phyloP scores from a whole-genome alignment of 495 filamentous ascomycete genomes.

The Polyplosphaeria fusca region DNA sequence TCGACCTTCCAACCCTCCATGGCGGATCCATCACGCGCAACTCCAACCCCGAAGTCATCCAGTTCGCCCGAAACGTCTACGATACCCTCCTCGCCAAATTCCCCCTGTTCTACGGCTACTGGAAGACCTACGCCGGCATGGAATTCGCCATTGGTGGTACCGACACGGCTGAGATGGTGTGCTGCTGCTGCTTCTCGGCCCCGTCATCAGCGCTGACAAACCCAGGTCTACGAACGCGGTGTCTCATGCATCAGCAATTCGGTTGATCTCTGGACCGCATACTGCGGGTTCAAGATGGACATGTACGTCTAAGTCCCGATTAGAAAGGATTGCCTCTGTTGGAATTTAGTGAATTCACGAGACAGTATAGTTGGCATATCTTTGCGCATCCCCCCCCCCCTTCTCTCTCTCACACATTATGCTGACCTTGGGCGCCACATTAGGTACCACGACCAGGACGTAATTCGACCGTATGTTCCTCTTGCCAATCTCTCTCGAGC shows the following conservation, averaged over 20 bases:
- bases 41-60: constrained; percentile 90
- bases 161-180: constrained; percentile 96
- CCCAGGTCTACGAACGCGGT: constrained; percentile 85
- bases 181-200: constrained; percentile 20
- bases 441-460: constrained; percentile 87
- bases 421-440: too few species aligned
- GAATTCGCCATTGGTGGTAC: constrained; percentile 97
- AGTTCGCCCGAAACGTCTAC: constrained; percentile 76
- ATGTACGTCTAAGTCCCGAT: too few species aligned
- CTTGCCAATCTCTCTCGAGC: constrained; percentile 46
- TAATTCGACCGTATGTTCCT: constrained; percentile 98
- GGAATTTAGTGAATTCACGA: too few species aligned
- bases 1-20: constrained; percentile 76
- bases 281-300: constrained; percentile 95
- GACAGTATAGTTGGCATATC: too few species aligned
- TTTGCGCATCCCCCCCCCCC: too few species aligned
- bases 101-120: constrained; percentile 94
- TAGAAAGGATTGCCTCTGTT: too few species aligned
- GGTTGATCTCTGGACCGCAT: constrained; percentile 94
- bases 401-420: too few species aligned
- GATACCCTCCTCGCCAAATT: constrained; percentile 95
- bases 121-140: constrained; percentile 98
- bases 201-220: neutral
- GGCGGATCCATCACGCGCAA: constrained; percentile 95
- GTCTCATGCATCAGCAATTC: constrained; percentile 89